phyloP scores from a whole-genome alignment of 805 yeast genomes.

The Lachancea thermotolerans region DNA sequence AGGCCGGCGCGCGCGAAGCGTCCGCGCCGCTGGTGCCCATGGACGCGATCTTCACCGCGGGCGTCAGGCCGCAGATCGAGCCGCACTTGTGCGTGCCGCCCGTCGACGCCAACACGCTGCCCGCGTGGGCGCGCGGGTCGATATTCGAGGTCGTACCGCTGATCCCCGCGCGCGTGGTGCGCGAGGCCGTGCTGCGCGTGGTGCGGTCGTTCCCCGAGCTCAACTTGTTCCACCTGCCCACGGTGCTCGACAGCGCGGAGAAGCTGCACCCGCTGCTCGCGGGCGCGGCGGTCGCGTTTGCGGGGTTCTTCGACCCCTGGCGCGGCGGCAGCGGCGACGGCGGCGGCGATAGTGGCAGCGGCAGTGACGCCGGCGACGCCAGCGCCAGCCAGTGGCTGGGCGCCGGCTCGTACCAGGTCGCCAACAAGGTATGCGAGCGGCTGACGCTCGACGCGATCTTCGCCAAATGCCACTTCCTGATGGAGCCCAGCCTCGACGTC shows the following conservation, averaged over 20 bases:
- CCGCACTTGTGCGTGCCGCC: slow-evolving; percentile 1
- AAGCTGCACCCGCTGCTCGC: slow-evolving; percentile 7
- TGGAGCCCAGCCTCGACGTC: slow-evolving; percentile 7
- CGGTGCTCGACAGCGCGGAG: slow-evolving; percentile 1
- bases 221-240: slow-evolving; percentile 8
- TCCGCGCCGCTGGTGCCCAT: slow-evolving; percentile 5
- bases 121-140: neutral
- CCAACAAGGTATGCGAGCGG: slow-evolving; percentile 7
- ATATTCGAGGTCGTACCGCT: slow-evolving; percentile 4
- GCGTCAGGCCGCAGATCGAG: slow-evolving; percentile 4
- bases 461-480: slow-evolving; percentile 3
- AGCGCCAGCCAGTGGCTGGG: slow-evolving; percentile 9
- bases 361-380: neutral
- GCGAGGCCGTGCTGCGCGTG: slow-evolving; percentile 3
- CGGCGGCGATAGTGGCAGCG: neutral
- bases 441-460: slow-evolving; percentile 9
- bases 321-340: neutral
- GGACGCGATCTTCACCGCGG: slow-evolving; percentile 10
- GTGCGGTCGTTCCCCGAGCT: slow-evolving; percentile 9
- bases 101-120: slow-evolving; percentile 2
- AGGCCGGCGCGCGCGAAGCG: neutral
- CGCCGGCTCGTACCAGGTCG: slow-evolving; percentile 5
- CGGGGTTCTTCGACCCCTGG: slow-evolving; percentile 7
- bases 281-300: slow-evolving; percentile 6
- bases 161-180: slow-evolving; percentile 1